Evolutionary conservation across 345 rosid genomes (phyloP), one percentile per base, ranked within the genome.

Genomic region (Syzygium grande): DNA sequence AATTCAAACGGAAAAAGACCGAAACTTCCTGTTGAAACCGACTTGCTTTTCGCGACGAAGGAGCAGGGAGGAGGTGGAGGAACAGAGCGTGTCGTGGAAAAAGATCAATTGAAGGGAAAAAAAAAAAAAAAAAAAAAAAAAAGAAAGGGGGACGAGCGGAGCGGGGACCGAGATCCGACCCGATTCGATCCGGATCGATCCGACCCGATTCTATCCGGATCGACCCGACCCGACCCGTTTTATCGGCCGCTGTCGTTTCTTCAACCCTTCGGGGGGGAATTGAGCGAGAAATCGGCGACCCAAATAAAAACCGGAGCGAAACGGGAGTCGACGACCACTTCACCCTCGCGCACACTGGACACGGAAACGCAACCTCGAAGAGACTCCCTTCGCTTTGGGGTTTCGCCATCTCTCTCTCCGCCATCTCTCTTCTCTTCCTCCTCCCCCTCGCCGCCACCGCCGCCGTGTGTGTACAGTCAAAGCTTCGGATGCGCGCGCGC

Each of bases 401-500:
- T 90, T 92, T 93, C 91, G 90, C 83, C 87, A 86, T 87, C 84
- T 84, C 87, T 86, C 80, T 84, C 85, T 65, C 58, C 68, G n/a
- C 63, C 46, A 43, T 43, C 46, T 43, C 46, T 43, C 46, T 43
- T 43, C 46, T 41, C 43, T 41, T 43, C 46, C 46, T 43, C 46
- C 46, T 43, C 46, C 46, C 6, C 7, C 46, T 43, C 38, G 7
- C 46, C 1, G 46, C 46, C 1, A 7, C 46, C 1, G 46, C 46
- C 7, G 46, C 46, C 46, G 7, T 6, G 52, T 43, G 34, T 41
- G 34, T 41, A 84, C 86, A 91, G 87, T 87, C 79, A 38, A 65
- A 84, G 61, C 89, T 88, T 85, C 90, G 89, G 93, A 92, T 90
- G 95, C 90, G 87, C 88, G 88, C 88, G 88, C 86, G 90, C 89